These are phyloP conservation scores for Eimeria brunetti DNA, from an alignment of 169 alveolate species.

Conservation along the genomic window DNA sequence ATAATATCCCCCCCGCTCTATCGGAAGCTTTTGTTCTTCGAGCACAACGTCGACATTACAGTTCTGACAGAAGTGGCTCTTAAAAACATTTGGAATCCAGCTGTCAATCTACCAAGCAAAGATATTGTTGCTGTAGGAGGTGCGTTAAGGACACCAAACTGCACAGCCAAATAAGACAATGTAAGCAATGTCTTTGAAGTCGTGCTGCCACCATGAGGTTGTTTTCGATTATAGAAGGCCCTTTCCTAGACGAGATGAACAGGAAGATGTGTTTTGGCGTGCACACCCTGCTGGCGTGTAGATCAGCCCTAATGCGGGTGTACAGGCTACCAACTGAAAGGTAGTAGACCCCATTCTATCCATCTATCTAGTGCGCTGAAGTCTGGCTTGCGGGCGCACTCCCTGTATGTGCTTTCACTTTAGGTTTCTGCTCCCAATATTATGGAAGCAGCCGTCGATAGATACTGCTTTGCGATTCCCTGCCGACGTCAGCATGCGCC, in stretches of 20 bases:
- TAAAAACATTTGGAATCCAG: not conserved
- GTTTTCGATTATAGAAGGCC: too few species aligned
- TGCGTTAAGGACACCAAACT: not conserved
- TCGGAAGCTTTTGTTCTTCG: not conserved
- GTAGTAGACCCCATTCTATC: not conserved
- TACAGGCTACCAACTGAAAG: not conserved
- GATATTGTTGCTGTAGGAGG: not conserved
- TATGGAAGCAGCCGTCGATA: too few species aligned
- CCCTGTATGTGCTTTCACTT: not conserved
- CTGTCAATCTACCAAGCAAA: not conserved
- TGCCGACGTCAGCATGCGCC: too few species aligned
- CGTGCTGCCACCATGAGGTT: not conserved
- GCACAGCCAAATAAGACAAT: not conserved
- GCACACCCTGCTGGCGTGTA: not conserved
- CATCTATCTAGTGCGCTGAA: not conserved
- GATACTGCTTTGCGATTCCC: too few species aligned
- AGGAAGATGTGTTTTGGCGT: too few species aligned
- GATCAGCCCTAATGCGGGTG: not conserved
- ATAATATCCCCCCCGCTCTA: not conserved
- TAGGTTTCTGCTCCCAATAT: too few species aligned
- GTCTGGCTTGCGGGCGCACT: not conserved
- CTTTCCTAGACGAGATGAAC: too few species aligned
- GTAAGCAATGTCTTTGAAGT: not conserved
- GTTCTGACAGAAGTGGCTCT: too few species aligned
- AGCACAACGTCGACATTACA: too few species aligned